These are phyloP conservation scores for Globisporangium parvum DNA, from an alignment of 352 stramenopile species.

Conservation along the genomic window DNA sequence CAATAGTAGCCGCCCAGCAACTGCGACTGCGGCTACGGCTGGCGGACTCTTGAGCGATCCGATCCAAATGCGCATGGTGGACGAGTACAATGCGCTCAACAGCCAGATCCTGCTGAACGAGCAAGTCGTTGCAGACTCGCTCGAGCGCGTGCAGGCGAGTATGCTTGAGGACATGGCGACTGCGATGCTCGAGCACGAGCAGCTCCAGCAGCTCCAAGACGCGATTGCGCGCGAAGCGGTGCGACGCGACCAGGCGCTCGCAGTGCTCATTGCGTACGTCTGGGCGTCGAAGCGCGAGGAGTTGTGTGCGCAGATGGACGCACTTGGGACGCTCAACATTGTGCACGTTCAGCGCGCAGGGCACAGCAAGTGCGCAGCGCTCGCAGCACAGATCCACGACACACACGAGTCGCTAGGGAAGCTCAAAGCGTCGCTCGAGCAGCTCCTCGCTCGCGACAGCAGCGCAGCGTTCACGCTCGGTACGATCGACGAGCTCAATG, in stretches of 20 bases:
- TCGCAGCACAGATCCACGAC: conserved; percentile 8
- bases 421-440: conserved; percentile 4
- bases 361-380: conserved; percentile 10
- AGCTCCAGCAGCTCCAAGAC: conserved; percentile 29
- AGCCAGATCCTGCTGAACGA: conserved; percentile 39
- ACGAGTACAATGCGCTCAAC: conserved; percentile 31
- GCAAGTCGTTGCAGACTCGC: conserved; percentile 22
- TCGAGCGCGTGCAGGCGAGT: conserved; percentile 17
- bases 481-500: conserved; percentile 8
- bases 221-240: conserved; percentile 31
- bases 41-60: conserved; percentile 3
- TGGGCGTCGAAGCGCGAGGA: conserved; percentile 10
- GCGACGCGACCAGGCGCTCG: conserved; percentile 31
- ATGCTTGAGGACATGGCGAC: conserved; percentile 19
- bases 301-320: conserved; percentile 5
- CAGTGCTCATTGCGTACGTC: conserved; percentile 30
- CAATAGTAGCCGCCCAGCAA: not conserved
- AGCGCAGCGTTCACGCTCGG: not conserved
- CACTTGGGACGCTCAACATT: conserved; percentile 3
- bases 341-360: conserved; percentile 4
- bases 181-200: conserved; percentile 23
- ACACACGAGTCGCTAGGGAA: not conserved
- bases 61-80: conserved; percentile 11
- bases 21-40: too few species aligned
- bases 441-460: not conserved